Conservation (phyloP, 192 early-diverging fungal genomes). For the Chytriomyces sp. region DNA sequence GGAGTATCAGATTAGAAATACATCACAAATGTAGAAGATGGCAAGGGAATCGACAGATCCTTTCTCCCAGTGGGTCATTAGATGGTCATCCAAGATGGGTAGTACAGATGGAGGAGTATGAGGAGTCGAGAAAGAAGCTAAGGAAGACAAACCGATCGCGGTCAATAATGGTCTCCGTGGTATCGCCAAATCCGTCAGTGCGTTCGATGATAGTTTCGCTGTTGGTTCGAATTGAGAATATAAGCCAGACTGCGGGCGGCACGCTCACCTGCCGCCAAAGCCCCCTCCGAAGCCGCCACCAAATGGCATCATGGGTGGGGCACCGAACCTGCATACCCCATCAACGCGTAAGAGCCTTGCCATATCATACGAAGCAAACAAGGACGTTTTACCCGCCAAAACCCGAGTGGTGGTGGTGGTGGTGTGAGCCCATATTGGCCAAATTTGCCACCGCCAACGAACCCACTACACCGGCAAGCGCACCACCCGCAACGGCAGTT, state of each 20-base stretch:
- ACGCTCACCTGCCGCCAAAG: too few relatives aligned
- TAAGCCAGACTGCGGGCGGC: neutral
- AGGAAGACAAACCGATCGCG: too few relatives aligned
- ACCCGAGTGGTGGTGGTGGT: neutral
- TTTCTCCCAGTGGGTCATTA: too few relatives aligned
- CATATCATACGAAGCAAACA: neutral
- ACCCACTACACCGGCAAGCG: constrained; percentile 3
- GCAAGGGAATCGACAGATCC: too few relatives aligned
- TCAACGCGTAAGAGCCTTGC: neutral
- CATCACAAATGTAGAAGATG: too few relatives aligned
- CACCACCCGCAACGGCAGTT: constrained; percentile 11
- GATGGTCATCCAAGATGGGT: too few relatives aligned
- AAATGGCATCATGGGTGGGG: neutral
- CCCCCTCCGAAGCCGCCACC: too few relatives aligned
- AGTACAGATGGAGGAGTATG: too few relatives aligned
- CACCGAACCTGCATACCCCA: too few relatives aligned
- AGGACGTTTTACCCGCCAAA: neutral
- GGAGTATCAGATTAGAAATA: too few relatives aligned
- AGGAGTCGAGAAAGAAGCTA: too few relatives aligned
- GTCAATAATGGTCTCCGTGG: neutral
- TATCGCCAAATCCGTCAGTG: neutral
- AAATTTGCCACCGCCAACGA: neutral
- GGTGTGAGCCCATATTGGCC: neutral
- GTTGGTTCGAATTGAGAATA: neutral
- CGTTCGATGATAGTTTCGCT: neutral